These are phyloP conservation scores for Musa schizocarpa DNA, from an alignment of 176 grass and related monocot genomes.

Conservation along the genomic window DNA sequence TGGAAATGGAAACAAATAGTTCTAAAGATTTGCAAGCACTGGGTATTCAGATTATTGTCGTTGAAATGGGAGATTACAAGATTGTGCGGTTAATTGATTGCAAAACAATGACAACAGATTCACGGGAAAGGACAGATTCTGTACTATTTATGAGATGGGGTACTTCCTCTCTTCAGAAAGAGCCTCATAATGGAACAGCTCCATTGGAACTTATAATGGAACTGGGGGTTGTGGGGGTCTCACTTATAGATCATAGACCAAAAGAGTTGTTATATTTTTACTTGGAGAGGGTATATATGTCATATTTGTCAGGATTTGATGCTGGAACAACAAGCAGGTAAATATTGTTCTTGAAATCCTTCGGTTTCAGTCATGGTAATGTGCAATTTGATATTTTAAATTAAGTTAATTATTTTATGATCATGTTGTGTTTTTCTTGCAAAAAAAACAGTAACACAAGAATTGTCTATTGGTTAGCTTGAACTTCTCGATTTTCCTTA, in stretches of 20 bases:
- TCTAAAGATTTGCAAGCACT: conserved; percentile 42
- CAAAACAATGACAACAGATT: conserved; percentile 27
- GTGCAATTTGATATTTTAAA: neutral
- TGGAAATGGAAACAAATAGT: conserved; percentile 46
- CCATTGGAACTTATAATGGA: conserved; percentile 89
- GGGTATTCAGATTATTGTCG: conserved; percentile 44
- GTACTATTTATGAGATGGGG: conserved; percentile 26
- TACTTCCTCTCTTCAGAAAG: conserved; percentile 27
- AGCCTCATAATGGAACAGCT: conserved; percentile 22
- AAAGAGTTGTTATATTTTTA: conserved; percentile 83
- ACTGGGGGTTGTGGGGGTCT: conserved; percentile 84
- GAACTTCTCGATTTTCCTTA: no score
- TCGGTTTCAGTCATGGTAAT: neutral
- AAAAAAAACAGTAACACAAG: neutral
- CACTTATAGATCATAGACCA: conserved; percentile 88
- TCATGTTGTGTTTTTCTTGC: neutral
- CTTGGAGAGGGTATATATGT: conserved; percentile 78
- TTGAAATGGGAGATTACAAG: conserved; percentile 54
- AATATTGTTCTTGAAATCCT: conserved; percentile 11
- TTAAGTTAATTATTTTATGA: neutral
- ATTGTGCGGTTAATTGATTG: conserved; percentile 58
- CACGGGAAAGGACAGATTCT: conserved; percentile 19
- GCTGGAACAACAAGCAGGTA: conserved; percentile 88
- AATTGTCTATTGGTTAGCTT: no score
- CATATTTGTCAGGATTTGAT: conserved; percentile 77